Conservation (phyloP, 148 eudicot genomes). For the Heliosperma pusillum region DNA sequence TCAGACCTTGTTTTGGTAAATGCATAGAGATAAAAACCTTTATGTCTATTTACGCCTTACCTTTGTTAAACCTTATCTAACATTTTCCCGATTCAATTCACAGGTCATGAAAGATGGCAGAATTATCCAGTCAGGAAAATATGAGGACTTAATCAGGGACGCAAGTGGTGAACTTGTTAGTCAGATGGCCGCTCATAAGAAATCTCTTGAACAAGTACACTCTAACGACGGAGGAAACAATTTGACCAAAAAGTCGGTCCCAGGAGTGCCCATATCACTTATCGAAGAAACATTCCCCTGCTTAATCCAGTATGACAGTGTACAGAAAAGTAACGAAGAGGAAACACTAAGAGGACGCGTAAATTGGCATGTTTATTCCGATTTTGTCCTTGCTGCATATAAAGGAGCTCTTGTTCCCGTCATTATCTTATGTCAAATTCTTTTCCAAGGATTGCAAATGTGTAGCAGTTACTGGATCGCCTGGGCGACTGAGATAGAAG, state of each 20-base stretch:
- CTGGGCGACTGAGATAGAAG: constrained; percentile 70
- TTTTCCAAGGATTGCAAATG: constrained; percentile 74
- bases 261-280: constrained; percentile 34
- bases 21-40: background rate
- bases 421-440: constrained; percentile 64
- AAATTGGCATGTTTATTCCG: constrained; percentile 58
- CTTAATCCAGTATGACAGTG: constrained; percentile 25
- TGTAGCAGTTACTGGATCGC: constrained; percentile 93
- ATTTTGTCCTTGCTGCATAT: constrained; percentile 64
- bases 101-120: constrained; percentile 88
- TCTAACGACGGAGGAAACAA: constrained; percentile 25
- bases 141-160: constrained; percentile 54
- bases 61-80: background rate
- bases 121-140: constrained; percentile 71
- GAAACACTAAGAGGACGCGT: constrained; percentile 69
- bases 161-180: constrained; percentile 55
- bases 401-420: constrained; percentile 81
- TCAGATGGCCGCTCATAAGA: constrained; percentile 69
- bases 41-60: background rate
- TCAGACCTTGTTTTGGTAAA: constrained; percentile 86
- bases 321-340: constrained; percentile 45
- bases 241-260: constrained; percentile 17
- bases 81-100: background rate
- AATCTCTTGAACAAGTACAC: constrained; percentile 63
- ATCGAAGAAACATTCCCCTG: constrained; percentile 36